These are phyloP conservation scores for Saccharomycopsis fibuligera DNA, from an alignment of 805 yeast genomes.

Conservation along the genomic window DNA sequence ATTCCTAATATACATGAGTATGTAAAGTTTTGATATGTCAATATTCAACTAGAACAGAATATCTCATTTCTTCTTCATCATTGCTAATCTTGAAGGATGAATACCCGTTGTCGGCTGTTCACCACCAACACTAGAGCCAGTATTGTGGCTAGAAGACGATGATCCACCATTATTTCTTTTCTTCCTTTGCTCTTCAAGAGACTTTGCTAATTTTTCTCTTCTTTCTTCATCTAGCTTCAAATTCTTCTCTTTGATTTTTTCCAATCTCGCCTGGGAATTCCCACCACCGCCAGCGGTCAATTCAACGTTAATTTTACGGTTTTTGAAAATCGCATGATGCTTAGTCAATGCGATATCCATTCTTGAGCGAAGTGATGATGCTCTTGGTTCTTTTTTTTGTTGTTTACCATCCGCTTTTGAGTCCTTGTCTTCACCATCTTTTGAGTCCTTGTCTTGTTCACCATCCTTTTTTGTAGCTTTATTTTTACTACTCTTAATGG, in stretches of 20 bases:
- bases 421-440: no score
- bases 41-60: no score
- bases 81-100: slow-evolving; percentile 22
- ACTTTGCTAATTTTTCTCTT: slow-evolving; percentile 45
- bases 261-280: slow-evolving; percentile 59
- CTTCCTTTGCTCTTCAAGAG: slow-evolving; percentile 35
- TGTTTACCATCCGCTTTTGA: slow-evolving; percentile 35
- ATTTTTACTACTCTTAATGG: no score
- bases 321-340: slow-evolving; percentile 67
- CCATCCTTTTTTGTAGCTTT: slow-evolving; percentile 33
- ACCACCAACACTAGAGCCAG: not conserved
- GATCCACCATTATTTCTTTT: slow-evolving; percentile 19
- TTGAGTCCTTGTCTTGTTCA: no score
- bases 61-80: slow-evolving; percentile 8
- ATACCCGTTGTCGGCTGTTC: slow-evolving; percentile 5
- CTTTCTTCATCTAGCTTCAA: slow-evolving; percentile 68
- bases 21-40: no score
- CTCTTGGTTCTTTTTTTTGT: slow-evolving; percentile 38
- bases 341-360: slow-evolving; percentile 80
- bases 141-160: not conserved
- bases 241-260: slow-evolving; percentile 75
- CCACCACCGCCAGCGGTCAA: slow-evolving; percentile 99
- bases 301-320: slow-evolving; percentile 87
- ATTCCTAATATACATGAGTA: no score
- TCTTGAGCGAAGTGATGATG: slow-evolving; percentile 29